A percentile compares a stretch with the other conserved stretches of the same genome.
Conservation (phyloP, 352 stramenopile genomes). For the Phytophthora constricta region DNA sequence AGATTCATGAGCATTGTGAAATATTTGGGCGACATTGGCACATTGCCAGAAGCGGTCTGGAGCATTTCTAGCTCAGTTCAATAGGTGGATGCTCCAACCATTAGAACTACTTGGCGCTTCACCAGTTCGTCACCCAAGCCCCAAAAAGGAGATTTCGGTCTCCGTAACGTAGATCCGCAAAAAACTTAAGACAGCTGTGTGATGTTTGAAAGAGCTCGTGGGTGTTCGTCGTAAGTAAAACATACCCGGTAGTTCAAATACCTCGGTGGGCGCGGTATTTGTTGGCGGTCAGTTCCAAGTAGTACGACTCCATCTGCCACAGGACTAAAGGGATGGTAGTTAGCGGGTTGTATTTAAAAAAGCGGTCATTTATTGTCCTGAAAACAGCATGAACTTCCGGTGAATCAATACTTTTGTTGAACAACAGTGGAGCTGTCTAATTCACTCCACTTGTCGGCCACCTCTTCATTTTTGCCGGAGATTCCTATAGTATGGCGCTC, state of each 20-base stretch:
- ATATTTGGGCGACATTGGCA: constrained; percentile 1
- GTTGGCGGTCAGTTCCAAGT: constrained; percentile 25
- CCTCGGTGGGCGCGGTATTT: constrained; percentile 9
- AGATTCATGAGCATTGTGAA: background rate
- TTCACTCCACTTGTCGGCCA: constrained; percentile 6
- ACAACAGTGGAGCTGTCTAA: constrained; percentile 24
- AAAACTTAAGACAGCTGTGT: background rate
- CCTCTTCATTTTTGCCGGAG: constrained; percentile 9
- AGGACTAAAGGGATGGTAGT: constrained; percentile 11
- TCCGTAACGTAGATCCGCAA: background rate
- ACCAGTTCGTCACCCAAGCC: background rate
- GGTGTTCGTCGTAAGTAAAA: constrained; percentile 7
- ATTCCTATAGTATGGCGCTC: constrained; percentile 23
- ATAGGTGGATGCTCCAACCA: background rate
- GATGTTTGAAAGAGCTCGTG: constrained; percentile 11
- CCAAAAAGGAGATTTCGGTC: constrained; percentile 1
- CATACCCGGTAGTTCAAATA: constrained; percentile 9
- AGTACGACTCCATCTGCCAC: constrained; percentile 11
- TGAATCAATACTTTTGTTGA: constrained; percentile 29
- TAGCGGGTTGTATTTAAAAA: constrained; percentile 11
- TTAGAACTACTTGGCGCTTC: background rate
- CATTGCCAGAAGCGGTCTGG: background rate
- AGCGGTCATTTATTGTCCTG: constrained; percentile 30
- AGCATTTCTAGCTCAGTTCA: background rate
- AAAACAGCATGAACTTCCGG: constrained; percentile 20